A percentile compares a stretch with the other conserved stretches of the same genome.
These are phyloP conservation scores for Neurospora sp. DNA, from an alignment of 495 filamentous ascomycete genomes.

Conservation along the genomic window DNA sequence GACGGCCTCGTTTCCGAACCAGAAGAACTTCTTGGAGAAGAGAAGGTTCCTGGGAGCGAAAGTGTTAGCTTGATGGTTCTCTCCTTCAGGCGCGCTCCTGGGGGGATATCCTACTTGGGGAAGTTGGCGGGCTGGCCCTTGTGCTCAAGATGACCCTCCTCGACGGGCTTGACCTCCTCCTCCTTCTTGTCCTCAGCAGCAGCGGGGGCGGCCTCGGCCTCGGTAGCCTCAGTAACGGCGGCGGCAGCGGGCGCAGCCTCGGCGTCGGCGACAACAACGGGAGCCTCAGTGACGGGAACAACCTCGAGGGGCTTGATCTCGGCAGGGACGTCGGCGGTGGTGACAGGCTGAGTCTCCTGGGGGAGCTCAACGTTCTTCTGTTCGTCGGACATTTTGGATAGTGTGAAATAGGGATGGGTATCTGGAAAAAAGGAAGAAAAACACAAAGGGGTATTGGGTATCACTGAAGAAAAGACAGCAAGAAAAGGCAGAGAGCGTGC, in stretches of 20 bases:
- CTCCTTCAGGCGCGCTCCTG: background rate
- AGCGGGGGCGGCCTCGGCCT: constrained; percentile 32
- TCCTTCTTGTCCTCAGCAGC: constrained; percentile 38
- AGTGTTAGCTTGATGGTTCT: constrained; percentile 9
- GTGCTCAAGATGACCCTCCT: constrained; percentile 72
- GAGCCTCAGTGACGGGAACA: constrained; percentile 25
- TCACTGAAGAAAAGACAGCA: constrained; percentile 35
- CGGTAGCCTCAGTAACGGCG: constrained; percentile 39
- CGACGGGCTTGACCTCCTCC: constrained; percentile 54
- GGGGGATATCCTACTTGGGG: constrained; percentile 63
- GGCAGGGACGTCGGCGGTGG: constrained; percentile 36
- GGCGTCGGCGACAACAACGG: constrained; percentile 22
- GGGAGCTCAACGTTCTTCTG: constrained; percentile 36
- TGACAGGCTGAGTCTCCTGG: constrained; percentile 23
- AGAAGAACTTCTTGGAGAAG: constrained; percentile 59
- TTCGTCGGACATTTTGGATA: constrained; percentile 39
- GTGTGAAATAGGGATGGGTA: constrained; percentile 23
- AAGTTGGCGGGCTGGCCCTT: constrained; percentile 72
- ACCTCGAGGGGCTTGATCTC: constrained; percentile 33
- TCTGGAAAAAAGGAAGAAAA: constrained; percentile 31
- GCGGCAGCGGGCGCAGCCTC: constrained; percentile 32
- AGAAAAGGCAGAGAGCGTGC: constrained; percentile 24
- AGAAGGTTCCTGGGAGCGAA: constrained; percentile 31
- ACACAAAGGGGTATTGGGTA: constrained; percentile 39
- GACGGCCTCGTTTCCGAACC: constrained; percentile 77